Evolutionary conservation across 2,329 filamentous ascomycete species (phyloP).

Genomic region (Chaetomiaceae sp.): DNA sequence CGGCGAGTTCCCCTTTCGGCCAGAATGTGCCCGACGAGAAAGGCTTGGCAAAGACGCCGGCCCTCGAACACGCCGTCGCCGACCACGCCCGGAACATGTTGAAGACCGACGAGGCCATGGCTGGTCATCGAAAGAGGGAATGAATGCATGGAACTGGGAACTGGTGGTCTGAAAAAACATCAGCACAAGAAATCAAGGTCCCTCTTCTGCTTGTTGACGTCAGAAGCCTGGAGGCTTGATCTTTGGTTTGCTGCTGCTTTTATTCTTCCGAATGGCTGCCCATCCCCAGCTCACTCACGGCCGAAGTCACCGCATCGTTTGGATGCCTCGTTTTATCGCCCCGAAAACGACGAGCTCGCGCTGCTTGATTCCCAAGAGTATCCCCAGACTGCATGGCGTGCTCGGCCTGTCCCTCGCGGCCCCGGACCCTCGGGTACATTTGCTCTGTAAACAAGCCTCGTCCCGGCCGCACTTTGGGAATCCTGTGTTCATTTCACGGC

Average conservation of each 20-base stretch:
- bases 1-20: conserved; percentile 7
- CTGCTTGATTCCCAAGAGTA: conserved; percentile 17
- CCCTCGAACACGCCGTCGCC: conserved; percentile 8
- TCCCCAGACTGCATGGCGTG: conserved; percentile 17
- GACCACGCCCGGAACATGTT: conserved; percentile 16
- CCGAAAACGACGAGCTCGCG: conserved; percentile 13
- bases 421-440: conserved; percentile 10
- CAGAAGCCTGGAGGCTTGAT: conserved; percentile 9
- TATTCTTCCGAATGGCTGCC: not conserved
- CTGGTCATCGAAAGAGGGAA: not conserved
- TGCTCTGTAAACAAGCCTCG: conserved; percentile 16
- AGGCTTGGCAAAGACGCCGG: conserved; percentile 16
- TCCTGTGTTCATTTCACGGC: conserved; percentile 41
- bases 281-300: conserved; percentile 1
- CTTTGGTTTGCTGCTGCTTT: not conserved
- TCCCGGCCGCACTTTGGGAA: conserved; percentile 28
- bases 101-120: not conserved
- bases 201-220: conserved; percentile 15
- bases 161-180: not conserved
- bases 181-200: not conserved
- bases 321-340: conserved; percentile 9
- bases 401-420: conserved; percentile 12
- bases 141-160: not conserved
- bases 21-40: conserved; percentile 1
- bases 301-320: conserved; percentile 6